Evolutionary conservation across 228 moss, liverwort and hornwort species (phyloP).

Genomic region (Sphagnum fallax): DNA sequence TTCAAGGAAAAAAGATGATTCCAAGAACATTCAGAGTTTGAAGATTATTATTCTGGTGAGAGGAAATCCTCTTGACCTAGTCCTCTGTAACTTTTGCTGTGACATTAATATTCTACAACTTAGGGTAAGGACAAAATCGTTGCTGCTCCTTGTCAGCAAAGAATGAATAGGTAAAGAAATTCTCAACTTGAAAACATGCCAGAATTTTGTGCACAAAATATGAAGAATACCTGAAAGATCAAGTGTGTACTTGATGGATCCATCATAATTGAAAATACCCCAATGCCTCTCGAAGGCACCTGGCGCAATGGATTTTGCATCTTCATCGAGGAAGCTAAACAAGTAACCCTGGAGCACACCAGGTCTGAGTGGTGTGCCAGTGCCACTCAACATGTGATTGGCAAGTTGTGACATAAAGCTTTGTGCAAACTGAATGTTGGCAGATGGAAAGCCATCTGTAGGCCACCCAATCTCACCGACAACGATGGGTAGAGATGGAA

Average conservation of each 20-base stretch:
- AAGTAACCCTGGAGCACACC: conserved; percentile 53
- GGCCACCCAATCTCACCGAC: conserved; percentile 97
- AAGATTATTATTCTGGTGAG: too few species aligned
- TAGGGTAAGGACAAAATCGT: too few species aligned
- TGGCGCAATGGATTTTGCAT: conserved; percentile 64
- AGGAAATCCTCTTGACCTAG: too few species aligned
- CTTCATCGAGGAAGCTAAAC: conserved; percentile 81
- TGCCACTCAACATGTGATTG: conserved; percentile 42
- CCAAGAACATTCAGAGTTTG: too few species aligned
- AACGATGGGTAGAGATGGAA: conserved; percentile 48
- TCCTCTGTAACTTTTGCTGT: too few species aligned
- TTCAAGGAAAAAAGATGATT: too few species aligned
- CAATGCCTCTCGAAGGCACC: conserved; percentile 80
- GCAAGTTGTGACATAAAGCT: conserved; percentile 58
- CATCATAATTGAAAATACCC: conserved; percentile 84
- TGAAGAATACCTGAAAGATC: conserved; percentile 42
- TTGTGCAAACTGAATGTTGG: conserved; percentile 37
- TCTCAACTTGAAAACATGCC: background rate
- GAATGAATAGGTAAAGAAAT: conserved; percentile 8
- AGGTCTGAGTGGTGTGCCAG: conserved; percentile 65
- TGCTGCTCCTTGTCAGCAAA: conserved; percentile 42
- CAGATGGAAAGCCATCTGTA: conserved; percentile 58
- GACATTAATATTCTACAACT: too few species aligned
- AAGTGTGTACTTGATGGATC: conserved; percentile 62
- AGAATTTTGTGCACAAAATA: background rate